A percentile compares a stretch with the other conserved stretches of the same genome.
phyloP scores from a whole-genome alignment of 768 basidiomycete species.

The Leccinum imitatum region DNA sequence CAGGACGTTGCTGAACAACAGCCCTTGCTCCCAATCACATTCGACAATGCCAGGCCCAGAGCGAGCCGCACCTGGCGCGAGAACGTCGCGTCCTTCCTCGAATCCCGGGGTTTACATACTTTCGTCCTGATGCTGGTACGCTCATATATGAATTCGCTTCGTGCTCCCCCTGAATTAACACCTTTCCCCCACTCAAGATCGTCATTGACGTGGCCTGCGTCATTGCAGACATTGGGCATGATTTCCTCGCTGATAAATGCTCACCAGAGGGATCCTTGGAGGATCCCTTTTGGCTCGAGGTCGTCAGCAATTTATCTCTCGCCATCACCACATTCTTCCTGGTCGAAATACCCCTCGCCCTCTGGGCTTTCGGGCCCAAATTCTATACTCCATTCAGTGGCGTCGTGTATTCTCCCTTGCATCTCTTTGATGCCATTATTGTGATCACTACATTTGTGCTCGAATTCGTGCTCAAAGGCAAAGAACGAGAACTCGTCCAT shows the following conservation, averaged over 20 bases:
- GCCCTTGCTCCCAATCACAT: slow-evolving; percentile 41
- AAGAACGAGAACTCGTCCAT: slow-evolving; percentile 66
- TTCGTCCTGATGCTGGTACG: slow-evolving; percentile 58
- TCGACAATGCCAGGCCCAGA: slow-evolving; percentile 17
- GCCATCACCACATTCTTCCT: slow-evolving; percentile 72
- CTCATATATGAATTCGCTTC: slow-evolving; percentile 25
- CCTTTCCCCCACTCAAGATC: slow-evolving; percentile 39
- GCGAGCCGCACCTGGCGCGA: slow-evolving; percentile 26
- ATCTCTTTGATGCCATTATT: slow-evolving; percentile 71
- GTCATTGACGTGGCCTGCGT: slow-evolving; percentile 66
- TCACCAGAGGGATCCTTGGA: slow-evolving; percentile 38
- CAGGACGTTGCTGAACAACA: slow-evolving; percentile 44
- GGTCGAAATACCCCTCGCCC: slow-evolving; percentile 67
- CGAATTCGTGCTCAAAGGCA: slow-evolving; percentile 67
- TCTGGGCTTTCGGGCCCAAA: slow-evolving; percentile 64
- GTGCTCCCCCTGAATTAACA: slow-evolving; percentile 10
- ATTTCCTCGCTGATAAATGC: slow-evolving; percentile 59
- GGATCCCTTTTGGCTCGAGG: slow-evolving; percentile 59
- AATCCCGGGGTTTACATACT: slow-evolving; percentile 53
- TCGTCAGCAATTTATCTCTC: slow-evolving; percentile 62
- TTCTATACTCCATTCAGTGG: slow-evolving; percentile 63
- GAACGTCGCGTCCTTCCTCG: slow-evolving; percentile 47
- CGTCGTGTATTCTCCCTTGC: slow-evolving; percentile 57
- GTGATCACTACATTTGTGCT: slow-evolving; percentile 73
- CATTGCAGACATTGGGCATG: slow-evolving; percentile 69